Percentiles rank a stretch among this genome's conserved stretches.
Evolutionary conservation across 345 rosid genomes (phyloP).

Genomic region (Eutrema heterophyllum): DNA sequence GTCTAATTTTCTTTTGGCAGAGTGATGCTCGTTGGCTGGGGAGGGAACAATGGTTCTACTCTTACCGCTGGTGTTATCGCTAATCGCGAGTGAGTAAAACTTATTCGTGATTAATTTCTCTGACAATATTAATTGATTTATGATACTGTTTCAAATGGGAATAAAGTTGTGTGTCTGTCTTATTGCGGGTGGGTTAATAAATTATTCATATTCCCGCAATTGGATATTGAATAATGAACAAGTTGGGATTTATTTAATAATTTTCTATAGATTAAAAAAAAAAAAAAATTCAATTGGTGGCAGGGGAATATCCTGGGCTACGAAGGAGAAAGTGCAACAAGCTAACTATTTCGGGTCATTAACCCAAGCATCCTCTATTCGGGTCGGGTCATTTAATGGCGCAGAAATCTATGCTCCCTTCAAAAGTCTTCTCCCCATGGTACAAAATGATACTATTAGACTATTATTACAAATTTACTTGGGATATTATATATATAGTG

Average conservation of each 20-base stretch:
- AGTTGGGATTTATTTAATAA: not conserved
- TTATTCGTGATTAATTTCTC: not conserved
- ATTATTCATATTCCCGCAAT: conserved; percentile 19
- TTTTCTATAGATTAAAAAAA: not conserved
- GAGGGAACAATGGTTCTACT: conserved; percentile 92
- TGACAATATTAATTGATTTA: not conserved
- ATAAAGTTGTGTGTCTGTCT: conserved; percentile 14
- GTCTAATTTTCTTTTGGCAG: conserved; percentile 26
- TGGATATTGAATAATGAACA: conserved; percentile 12
- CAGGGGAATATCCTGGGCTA: conserved; percentile 99
- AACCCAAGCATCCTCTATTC: conserved; percentile 84
- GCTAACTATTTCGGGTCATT: conserved; percentile 96
- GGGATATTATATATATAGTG: not conserved
- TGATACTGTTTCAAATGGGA: not conserved
- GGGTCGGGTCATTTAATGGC: conserved; percentile 96
- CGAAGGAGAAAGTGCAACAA: conserved; percentile 95
- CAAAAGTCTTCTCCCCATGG: conserved; percentile 96
- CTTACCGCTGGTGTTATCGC: conserved; percentile 90
- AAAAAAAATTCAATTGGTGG: not conserved
- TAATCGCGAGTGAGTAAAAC: conserved; percentile 71
- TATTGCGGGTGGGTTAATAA: not conserved
- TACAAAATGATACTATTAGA: conserved; percentile 22
- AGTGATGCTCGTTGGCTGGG: conserved; percentile 99
- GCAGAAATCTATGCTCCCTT: conserved; percentile 98
- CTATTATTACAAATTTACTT: not conserved